Conservation (phyloP, 2,329 filamentous ascomycete species). For the Ceratocystis albifundus region DNA sequence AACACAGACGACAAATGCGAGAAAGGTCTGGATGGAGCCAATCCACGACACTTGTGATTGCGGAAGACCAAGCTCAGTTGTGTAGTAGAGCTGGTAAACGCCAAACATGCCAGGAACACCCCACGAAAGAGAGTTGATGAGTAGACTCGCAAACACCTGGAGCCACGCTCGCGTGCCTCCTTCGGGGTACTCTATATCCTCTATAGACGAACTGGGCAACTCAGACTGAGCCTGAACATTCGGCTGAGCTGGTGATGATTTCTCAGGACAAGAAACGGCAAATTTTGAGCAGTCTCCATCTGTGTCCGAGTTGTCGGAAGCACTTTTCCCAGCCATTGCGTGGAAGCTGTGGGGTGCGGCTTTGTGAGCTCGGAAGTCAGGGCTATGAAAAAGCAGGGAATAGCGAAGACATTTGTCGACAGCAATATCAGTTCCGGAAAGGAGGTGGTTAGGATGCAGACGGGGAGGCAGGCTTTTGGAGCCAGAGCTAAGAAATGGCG, state of each 20-base stretch:
- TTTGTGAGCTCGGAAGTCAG: not conserved
- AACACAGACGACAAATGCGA: conserved; percentile 40
- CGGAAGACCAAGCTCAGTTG: conserved; percentile 30
- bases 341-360: not conserved
- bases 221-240: conserved; percentile 5
- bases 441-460: not conserved
- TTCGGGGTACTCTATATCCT: conserved; percentile 30
- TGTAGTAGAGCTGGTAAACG: conserved; percentile 44
- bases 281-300: conserved; percentile 17
- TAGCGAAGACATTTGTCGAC: not conserved
- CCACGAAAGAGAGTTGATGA: conserved; percentile 41
- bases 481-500: not conserved
- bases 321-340: not conserved
- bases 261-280: conserved; percentile 15
- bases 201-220: not conserved
- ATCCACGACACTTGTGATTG: conserved; percentile 36
- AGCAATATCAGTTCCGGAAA: not conserved
- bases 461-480: not conserved
- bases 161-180: conserved; percentile 40
- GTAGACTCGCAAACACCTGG: conserved; percentile 38
- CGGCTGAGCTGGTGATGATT: conserved; percentile 1
- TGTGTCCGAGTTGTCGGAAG: conserved; percentile 7
- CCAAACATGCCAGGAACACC: conserved; percentile 41
- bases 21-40: conserved; percentile 41
- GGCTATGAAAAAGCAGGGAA: not conserved